Evolutionary conservation across 495 filamentous ascomycete genomes (phyloP).

Genomic region (Copromyces sp.): DNA sequence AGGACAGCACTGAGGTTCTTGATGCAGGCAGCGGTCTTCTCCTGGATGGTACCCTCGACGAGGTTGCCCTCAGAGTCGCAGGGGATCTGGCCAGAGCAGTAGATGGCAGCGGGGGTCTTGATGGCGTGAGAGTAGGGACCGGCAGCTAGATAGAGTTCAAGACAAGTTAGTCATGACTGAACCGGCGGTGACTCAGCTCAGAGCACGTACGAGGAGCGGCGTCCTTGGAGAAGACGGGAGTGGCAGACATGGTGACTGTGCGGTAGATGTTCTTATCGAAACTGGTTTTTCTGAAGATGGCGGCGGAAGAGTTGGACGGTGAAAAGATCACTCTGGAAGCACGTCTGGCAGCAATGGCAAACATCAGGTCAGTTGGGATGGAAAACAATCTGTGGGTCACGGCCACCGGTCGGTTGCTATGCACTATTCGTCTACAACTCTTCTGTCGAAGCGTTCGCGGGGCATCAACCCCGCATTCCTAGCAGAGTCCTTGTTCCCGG

Average conservation of each 20-base stretch:
- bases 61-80: slow-evolving; percentile 65
- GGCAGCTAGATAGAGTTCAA: slow-evolving; percentile 27
- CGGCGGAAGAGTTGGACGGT: not conserved
- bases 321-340: slow-evolving; percentile 8
- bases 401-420: not conserved
- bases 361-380: slow-evolving; percentile 4
- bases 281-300: slow-evolving; percentile 1
- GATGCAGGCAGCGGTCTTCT: slow-evolving; percentile 67
- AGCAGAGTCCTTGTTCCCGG: not conserved
- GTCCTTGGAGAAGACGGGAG: slow-evolving; percentile 40
- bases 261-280: slow-evolving; percentile 6
- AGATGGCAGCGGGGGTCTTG: slow-evolving; percentile 71
- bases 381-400: not conserved
- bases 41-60: slow-evolving; percentile 62
- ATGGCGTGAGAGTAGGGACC: slow-evolving; percentile 74
- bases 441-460: not conserved
- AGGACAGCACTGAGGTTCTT: slow-evolving; percentile 71
- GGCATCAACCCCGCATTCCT: not conserved
- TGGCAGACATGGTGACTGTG: slow-evolving; percentile 33
- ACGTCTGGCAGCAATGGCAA: slow-evolving; percentile 8
- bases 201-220: slow-evolving; percentile 40
- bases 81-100: slow-evolving; percentile 89
- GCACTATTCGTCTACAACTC: not conserved
- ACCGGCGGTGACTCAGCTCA: not conserved
- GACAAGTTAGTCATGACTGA: not conserved